phyloP scores from a whole-genome alignment of 140 eudicot genomes.

The Stevia rebaudiana region DNA sequence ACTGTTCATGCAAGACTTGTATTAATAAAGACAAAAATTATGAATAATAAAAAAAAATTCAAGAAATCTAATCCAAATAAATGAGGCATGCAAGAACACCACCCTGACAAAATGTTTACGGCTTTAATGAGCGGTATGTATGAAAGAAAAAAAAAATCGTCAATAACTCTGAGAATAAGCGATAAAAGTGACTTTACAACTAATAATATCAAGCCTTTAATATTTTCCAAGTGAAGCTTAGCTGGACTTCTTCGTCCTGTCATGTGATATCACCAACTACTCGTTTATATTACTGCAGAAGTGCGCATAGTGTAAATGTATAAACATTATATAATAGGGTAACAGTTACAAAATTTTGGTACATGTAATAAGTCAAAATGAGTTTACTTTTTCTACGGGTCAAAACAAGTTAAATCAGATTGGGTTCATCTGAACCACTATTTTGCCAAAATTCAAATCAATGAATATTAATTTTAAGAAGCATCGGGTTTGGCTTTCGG shows the following conservation, averaged over 20 bases:
- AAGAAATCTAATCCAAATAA: slow-evolving; percentile 7
- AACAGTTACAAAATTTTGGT: background rate
- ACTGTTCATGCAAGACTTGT: background rate
- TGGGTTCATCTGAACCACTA: background rate
- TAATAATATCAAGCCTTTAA: slow-evolving; percentile 13
- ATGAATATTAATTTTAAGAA: background rate
- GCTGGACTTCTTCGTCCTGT: slow-evolving; percentile 11
- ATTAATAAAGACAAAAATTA: background rate
- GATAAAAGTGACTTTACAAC: slow-evolving; percentile 16
- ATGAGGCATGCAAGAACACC: slow-evolving; percentile 21
- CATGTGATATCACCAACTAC: slow-evolving; percentile 16
- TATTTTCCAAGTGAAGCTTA: slow-evolving; percentile 11
- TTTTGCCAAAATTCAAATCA: background rate
- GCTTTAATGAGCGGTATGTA: slow-evolving; percentile 1
- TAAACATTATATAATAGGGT: background rate
- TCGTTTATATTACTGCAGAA: slow-evolving; percentile 22
- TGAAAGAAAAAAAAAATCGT: slow-evolving; percentile 8
- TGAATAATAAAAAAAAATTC: background rate
- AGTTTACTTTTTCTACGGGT: background rate
- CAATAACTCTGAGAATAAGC: slow-evolving; percentile 2
- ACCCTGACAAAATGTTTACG: slow-evolving; percentile 19
- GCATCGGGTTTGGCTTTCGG: background rate
- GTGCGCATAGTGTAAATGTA: background rate
- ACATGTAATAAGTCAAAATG: background rate
- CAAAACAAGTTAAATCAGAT: background rate